phyloP scores from a whole-genome alignment of 2,329 filamentous ascomycete species.

The Hypoxylon sp. region DNA sequence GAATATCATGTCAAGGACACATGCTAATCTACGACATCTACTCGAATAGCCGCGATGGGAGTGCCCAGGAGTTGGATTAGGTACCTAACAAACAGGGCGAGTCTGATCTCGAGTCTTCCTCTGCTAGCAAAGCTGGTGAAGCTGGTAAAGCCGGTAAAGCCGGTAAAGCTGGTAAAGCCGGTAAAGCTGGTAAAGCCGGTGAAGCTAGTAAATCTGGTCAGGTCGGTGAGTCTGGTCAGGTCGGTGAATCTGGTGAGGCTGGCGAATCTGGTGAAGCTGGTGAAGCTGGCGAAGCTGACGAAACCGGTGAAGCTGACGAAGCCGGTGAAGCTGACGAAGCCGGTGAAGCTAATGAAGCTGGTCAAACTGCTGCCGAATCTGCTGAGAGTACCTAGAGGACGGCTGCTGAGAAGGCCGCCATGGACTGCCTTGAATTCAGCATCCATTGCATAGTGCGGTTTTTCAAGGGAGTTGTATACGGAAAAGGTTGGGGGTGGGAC shows the following conservation, averaged over 20 bases:
- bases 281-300: too few species aligned
- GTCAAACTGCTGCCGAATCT: too few species aligned
- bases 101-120: not conserved
- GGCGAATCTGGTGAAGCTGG: too few species aligned
- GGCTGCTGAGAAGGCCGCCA: not conserved
- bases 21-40: not conserved
- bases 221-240: too few species aligned
- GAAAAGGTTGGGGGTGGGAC: not conserved
- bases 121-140: not conserved
- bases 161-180: too few species aligned
- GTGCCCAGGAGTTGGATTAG: constrained; percentile 35
- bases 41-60: constrained; percentile 37
- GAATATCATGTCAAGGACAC: not conserved
- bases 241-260: too few species aligned
- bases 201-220: too few species aligned
- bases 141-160: too few species aligned
- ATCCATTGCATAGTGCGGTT: not conserved
- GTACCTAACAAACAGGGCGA: not conserved
- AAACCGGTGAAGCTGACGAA: too few species aligned
- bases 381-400: not conserved
- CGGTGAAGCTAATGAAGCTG: too few species aligned
- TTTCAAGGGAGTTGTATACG: not conserved
- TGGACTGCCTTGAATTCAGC: not conserved
- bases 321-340: too few species aligned
- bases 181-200: too few species aligned